Evolutionary conservation across 73 alveolate genomes (phyloP), one percentile per base, ranked within the genome.

Genomic region (Paramecium primaurelia): DNA sequence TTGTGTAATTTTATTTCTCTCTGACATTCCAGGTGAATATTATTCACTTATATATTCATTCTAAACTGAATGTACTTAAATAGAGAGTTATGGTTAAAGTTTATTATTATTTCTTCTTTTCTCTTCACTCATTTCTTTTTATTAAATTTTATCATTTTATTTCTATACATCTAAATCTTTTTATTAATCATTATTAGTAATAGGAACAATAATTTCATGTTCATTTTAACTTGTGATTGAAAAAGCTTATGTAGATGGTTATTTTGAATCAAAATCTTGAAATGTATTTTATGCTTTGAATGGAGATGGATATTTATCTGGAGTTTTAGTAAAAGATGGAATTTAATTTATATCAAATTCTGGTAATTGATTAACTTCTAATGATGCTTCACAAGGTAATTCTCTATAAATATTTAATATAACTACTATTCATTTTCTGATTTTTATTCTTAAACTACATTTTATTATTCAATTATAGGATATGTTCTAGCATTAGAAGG

Each of bases 331-430:
- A 26, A 80, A 45, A 0, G 91, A 80, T 18, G 47, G 75, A 16
- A 80, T 20, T 12, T 80, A 45, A 47, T 80, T 80, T 0, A 80
- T 44, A 49, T 80, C 91, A 22, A 80, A 45, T 12, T 44, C 91
- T 11, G 71, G 77, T 10, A 32, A 20, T 18, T 80, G 42, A 45
- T 49, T 28, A 8, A 38, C 91, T 0, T 80, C 91, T 12, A 80
- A 10, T 20, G 91, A 80, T 4, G 71, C 71, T 49, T 80, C 91
- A 47, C 91, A 80, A n/a, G 49, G 49, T 36, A 80, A 45, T 45
- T 80, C 75, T 36, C 58, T 26, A 44, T 4, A 36, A 32, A 73
- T 73, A 37, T 16, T 37, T 16, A 73, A 36, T 6, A 16, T 12
- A 30, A 7, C 1, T 73, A 73, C 87, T 73, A 3, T 73, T 40